A percentile compares a stretch with the other conserved stretches of the same genome.
These are phyloP conservation scores for Coemansia umbellata DNA, from an alignment of 192 early-diverging fungal species.

Conservation along the genomic window DNA sequence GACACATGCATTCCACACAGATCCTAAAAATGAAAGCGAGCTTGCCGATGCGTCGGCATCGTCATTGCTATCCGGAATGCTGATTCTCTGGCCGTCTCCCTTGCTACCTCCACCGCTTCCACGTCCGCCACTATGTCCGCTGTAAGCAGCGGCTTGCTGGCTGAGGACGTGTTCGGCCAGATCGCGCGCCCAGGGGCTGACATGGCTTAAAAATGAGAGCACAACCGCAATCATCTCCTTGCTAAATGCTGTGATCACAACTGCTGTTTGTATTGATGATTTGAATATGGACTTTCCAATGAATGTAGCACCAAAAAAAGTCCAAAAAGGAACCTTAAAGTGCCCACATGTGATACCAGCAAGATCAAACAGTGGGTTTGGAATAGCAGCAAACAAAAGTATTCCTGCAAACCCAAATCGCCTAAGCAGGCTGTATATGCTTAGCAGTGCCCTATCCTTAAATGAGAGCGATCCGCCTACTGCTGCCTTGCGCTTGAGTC, in stretches of 20 bases:
- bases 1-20: slow-evolving; percentile 77
- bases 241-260: slow-evolving; percentile 82
- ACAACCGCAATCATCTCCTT: slow-evolving; percentile 65
- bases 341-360: slow-evolving; percentile 95
- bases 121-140: not conserved
- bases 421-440: slow-evolving; percentile 67
- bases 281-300: slow-evolving; percentile 91
- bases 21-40: slow-evolving; percentile 56
- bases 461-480: slow-evolving; percentile 49
- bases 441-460: slow-evolving; percentile 64
- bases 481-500: slow-evolving; percentile 25
- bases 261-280: slow-evolving; percentile 72
- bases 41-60: slow-evolving; percentile 11
- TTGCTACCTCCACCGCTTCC: not conserved
- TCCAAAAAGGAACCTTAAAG: slow-evolving; percentile 85
- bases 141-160: slow-evolving; percentile 29
- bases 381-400: slow-evolving; percentile 88
- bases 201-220: slow-evolving; percentile 53
- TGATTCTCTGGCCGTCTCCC: not conserved
- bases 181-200: slow-evolving; percentile 59
- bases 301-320: slow-evolving; percentile 94
- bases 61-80: no score
- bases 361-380: slow-evolving; percentile 95
- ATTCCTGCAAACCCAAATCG: slow-evolving; percentile 87
- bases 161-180: slow-evolving; percentile 52